Evolutionary conservation across 2,329 filamentous ascomycete genomes (phyloP).

Genomic region (Fusarium keratoplasticum): DNA sequence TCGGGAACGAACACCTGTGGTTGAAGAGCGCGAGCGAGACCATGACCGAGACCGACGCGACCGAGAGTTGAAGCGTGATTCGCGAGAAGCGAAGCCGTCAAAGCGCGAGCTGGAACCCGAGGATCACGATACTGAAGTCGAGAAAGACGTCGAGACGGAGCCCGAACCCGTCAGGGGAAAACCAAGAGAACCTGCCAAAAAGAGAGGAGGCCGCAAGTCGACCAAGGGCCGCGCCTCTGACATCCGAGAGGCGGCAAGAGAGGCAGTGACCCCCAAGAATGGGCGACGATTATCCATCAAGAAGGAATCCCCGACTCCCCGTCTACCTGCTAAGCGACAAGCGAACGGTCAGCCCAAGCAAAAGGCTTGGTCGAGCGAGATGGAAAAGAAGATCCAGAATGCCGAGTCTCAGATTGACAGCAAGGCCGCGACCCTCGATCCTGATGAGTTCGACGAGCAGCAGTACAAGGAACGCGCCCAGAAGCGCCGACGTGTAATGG

Average conservation of each 20-base stretch:
- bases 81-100: constrained; percentile 40
- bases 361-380: constrained; percentile 69
- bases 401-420: constrained; percentile 57
- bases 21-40: constrained; percentile 42
- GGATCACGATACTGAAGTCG: constrained; percentile 50
- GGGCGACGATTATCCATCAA: constrained; percentile 64
- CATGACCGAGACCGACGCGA: constrained; percentile 31
- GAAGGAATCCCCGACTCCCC: constrained; percentile 59
- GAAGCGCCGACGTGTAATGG: constrained; percentile 77
- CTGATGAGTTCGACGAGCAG: constrained; percentile 56
- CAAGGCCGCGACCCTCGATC: constrained; percentile 59
- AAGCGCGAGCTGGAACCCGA: constrained; percentile 46
- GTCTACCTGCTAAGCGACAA: constrained; percentile 67
- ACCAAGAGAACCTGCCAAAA: constrained; percentile 48
- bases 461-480: constrained; percentile 67
- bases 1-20: constrained; percentile 58
- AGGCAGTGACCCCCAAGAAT: constrained; percentile 61
- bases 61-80: constrained; percentile 33
- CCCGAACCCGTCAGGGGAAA: constrained; percentile 45
- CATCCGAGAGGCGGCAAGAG: constrained; percentile 62
- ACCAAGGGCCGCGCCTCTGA: constrained; percentile 64
- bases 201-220: constrained; percentile 49
- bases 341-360: constrained; percentile 73
- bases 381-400: constrained; percentile 56
- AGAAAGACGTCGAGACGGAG: constrained; percentile 52